These are phyloP conservation scores for Polygonum aviculare DNA, from an alignment of 148 eudicot species.

Conservation along the genomic window DNA sequence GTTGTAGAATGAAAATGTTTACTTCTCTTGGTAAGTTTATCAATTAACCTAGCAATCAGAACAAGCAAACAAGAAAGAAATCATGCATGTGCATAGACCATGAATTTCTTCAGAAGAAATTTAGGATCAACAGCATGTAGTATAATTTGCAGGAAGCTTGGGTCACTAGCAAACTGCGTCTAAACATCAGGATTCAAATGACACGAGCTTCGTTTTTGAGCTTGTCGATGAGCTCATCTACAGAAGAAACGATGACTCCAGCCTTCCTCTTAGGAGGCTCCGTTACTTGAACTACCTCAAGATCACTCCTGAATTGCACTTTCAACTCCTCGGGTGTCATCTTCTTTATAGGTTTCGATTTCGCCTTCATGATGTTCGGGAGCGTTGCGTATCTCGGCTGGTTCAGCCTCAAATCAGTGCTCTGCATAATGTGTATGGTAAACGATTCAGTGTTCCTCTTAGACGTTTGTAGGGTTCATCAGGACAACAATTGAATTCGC, in stretches of 20 bases:
- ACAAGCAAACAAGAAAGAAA: background rate
- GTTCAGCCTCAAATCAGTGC: slow-evolving; percentile 94
- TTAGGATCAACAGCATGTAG: background rate
- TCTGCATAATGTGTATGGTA: slow-evolving; percentile 24
- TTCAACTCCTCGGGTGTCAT: slow-evolving; percentile 62
- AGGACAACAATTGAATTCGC: too few species aligned
- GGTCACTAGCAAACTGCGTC: background rate
- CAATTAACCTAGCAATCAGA: background rate
- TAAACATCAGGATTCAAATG: slow-evolving; percentile 26
- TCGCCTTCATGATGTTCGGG: slow-evolving; percentile 92
- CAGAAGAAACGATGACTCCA: slow-evolving; percentile 78
- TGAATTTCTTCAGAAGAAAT: background rate
- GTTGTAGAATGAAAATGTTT: too few species aligned
- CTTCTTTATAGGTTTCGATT: slow-evolving; percentile 78
- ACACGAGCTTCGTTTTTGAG: slow-evolving; percentile 93
- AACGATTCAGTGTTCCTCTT: background rate
- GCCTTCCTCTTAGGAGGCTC: slow-evolving; percentile 97
- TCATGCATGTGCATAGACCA: background rate
- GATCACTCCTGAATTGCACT: slow-evolving; percentile 58
- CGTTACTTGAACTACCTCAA: slow-evolving; percentile 67
- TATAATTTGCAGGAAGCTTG: background rate
- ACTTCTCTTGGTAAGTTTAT: too few species aligned
- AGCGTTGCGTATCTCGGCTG: slow-evolving; percentile 98
- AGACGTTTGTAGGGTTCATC: too few species aligned
- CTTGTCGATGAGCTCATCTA: slow-evolving; percentile 83